Base-by-base conservation (phyloP, 306 rosid genomes). In the Corylus americana region DNA sequence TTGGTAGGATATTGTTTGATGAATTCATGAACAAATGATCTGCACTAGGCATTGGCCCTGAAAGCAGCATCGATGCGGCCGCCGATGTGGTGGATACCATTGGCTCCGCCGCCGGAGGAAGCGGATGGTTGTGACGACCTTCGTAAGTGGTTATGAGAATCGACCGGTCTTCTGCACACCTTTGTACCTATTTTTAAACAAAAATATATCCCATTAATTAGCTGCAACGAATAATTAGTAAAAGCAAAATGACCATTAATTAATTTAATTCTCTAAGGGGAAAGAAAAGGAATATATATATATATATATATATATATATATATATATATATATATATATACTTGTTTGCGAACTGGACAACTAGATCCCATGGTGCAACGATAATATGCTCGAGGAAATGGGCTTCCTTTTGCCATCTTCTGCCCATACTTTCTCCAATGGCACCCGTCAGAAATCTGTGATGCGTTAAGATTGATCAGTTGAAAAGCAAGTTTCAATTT, bases 381-480 rank as follows among this genome's bases (percentile, higher is more conserved):
- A 84, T 91, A 91, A 76, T 91, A 91, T 45, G 92, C 89, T 75
- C 95, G 79, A 50, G 95, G 95, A 74, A 87, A 89, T 76, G 95
- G 95, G 55, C 89, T 91, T 78, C 95, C 92, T 84, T 91, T 91
- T 2, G 95, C 95, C 92, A 89, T 91, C 67, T 91, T 91, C 74
- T 91, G 95, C 11, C 95, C 95, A 55, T 91, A 91, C 74, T 91
- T 91, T 75, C 95, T 72, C 95, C 95, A 91, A 63, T 91, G 92
- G 80, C 95, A 91, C 74, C 95, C 95, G 71, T 91, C 95, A 13
- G 90, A 81, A 63, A 90, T 83, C 94, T 90, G 78, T 71, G 51
- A 18, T 42, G 7, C 45, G 7, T 42, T 6, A 42, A 42, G 45
- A 5, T 42, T 42, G 8, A 42, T 42, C 45, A 6, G 6, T 42